Conservation (phyloP, 2,329 filamentous ascomycete genomes). For the Rachicladosporium sp. region DNA sequence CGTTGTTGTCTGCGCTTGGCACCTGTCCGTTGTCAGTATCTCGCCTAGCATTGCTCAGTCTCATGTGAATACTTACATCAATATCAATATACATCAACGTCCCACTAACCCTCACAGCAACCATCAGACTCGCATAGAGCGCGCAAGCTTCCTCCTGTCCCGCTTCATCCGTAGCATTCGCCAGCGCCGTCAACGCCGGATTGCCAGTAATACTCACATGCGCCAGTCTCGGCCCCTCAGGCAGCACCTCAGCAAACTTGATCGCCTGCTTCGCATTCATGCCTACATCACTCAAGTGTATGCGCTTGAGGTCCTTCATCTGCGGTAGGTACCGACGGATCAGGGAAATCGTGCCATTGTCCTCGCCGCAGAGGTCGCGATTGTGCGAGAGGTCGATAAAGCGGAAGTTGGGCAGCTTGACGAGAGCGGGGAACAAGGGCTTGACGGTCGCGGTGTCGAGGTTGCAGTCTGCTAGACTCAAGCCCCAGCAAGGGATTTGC, state of each 20-base stretch:
- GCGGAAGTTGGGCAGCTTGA: constrained; percentile 58
- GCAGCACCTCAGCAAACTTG: constrained; percentile 76
- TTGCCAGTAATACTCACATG: constrained; percentile 86
- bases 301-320: constrained; percentile 62
- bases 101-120: constrained; percentile 70
- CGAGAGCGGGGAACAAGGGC: constrained; percentile 61
- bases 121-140: constrained; percentile 80
- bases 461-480: constrained; percentile 79
- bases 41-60: neutral
- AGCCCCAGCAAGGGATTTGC: constrained; percentile 53
- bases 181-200: constrained; percentile 54
- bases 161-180: constrained; percentile 63
- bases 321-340: constrained; percentile 77
- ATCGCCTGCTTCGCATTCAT: constrained; percentile 83
- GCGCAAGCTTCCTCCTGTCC: constrained; percentile 88
- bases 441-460: constrained; percentile 61
- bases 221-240: constrained; percentile 67
- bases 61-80: constrained; percentile 39
- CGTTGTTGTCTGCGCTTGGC: constrained; percentile 66
- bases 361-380: constrained; percentile 52
- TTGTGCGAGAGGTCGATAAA: constrained; percentile 94
- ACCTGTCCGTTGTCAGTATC: constrained; percentile 26
- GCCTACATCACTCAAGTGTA: constrained; percentile 75
- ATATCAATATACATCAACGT: constrained; percentile 84
- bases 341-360: constrained; percentile 30